These are phyloP conservation scores for Pythium brachiatum DNA, from an alignment of 352 stramenopile genomes.

Conservation along the genomic window DNA sequence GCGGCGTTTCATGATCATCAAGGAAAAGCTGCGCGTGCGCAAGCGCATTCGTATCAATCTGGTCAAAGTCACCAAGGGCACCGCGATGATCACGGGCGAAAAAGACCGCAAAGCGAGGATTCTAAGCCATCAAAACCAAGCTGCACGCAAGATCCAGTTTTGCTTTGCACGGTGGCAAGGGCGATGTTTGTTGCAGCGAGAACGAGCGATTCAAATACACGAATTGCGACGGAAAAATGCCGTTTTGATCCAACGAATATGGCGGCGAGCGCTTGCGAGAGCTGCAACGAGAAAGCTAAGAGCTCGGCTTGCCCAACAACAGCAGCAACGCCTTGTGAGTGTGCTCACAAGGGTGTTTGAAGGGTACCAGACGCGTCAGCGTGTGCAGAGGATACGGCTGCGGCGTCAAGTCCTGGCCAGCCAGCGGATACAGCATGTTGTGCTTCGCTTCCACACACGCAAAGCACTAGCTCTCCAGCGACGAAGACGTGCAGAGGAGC, in stretches of 20 bases:
- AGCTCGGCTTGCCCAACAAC: slow-evolving; percentile 24
- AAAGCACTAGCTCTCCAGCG: slow-evolving; percentile 31
- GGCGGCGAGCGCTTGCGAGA: slow-evolving; percentile 31
- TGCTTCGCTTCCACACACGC: slow-evolving; percentile 28
- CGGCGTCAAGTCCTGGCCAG: slow-evolving; percentile 29
- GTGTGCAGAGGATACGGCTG: slow-evolving; percentile 35
- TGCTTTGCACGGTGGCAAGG: slow-evolving; percentile 35
- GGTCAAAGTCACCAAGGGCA: slow-evolving; percentile 59
- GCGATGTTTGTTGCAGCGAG: slow-evolving; percentile 28
- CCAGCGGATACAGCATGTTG: slow-evolving; percentile 40
- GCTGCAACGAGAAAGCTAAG: slow-evolving; percentile 29
- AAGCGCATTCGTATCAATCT: slow-evolving; percentile 63
- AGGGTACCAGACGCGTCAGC: slow-evolving; percentile 47
- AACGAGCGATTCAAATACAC: slow-evolving; percentile 24
- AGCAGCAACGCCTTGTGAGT: slow-evolving; percentile 26
- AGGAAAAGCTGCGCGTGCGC: slow-evolving; percentile 52
- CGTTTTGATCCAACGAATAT: slow-evolving; percentile 35
- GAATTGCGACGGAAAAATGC: slow-evolving; percentile 26
- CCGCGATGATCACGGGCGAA: slow-evolving; percentile 58
- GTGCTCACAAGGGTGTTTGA: slow-evolving; percentile 34
- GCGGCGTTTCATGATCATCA: slow-evolving; percentile 41
- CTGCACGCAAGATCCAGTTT: slow-evolving; percentile 36
- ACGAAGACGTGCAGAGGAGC: not conserved
- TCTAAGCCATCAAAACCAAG: slow-evolving; percentile 22
- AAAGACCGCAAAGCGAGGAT: slow-evolving; percentile 42